Base-by-base conservation (phyloP, 371 early-diverging fungal genomes). In the Entomophthora muscae region DNA sequence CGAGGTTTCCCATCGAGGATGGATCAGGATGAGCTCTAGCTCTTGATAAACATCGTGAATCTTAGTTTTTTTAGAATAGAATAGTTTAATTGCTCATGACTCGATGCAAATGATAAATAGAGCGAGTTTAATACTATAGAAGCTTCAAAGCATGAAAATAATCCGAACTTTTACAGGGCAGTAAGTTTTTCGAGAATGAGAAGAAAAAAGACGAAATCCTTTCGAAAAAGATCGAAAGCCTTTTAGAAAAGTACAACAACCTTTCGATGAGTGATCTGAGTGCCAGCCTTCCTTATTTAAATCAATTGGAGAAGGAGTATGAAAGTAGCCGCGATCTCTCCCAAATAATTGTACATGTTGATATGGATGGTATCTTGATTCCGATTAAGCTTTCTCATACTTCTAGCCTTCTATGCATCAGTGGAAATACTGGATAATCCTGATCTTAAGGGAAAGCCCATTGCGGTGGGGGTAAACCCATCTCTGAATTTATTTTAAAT, bases 381-480 rank as follows among this genome's bases (percentile, higher is more conserved):
- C 22, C 24, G 22, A n/a, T 33, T 26, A 33, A 52, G 51, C 32
- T 61, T 58, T 53, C 54, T 65, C 21, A 32, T 3, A 29, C 12
- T 27, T 51, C 69, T 76, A 61, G 82, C 86, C 0, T 88, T 84
- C 57, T 88, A 84, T 68, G 86, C 86, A 0, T 76, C 82, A 0
- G 82, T 85, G 1, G 86, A 88, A 71, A 83, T 82, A 70, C 72
- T 82, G 1, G 83, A 82, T 32, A 65, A 77, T 1, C 83, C 85
- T 0, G 73, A 68, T 17, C 51, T 81, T n/a, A 76, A 73, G 32
- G 64, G 63, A 3, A 69, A 76, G 30, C 86, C 88, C 1, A 81
- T 86, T 82, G 88, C 83, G 3, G 87, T 88, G 22, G 88, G 88
- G 22, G 62, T 32, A 21, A 52, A 23, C 27, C n/a, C n/a, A n/a